Evolutionary conservation across 352 stramenopile genomes (phyloP), one percentile per base, ranked within the genome.

Genomic region (Globisporangium carolinianum): DNA sequence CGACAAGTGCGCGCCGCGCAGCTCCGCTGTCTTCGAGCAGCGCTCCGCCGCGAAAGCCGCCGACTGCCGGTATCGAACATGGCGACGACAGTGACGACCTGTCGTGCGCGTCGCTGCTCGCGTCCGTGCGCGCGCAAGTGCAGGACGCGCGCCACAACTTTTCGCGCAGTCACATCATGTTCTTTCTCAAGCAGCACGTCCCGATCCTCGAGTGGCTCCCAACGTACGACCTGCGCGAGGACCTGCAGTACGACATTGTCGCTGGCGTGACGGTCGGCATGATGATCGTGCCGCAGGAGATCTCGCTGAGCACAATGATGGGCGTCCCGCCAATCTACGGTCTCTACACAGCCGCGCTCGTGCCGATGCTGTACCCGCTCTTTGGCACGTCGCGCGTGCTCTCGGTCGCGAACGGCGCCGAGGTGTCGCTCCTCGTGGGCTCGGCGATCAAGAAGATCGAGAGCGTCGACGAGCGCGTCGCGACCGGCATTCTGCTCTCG

Each of bases 281-380:
- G 66, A 96, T 97, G 86, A 78, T 91, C 52, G 76, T 97, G 53
- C 88, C 88, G 24, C 86, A 96, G 65, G 79, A 84, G 55, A 95
- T 97, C 75, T 87, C 74, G 61, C 93, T 97, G 61, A 86, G 81
- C 46, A 91, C 91, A 32, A 76, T 97, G 48, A 94, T 94, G 75
- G 68, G 68, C 53, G 75, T 98, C 32, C 86, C 87, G 6, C 72
- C 89, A 1, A 79, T 95, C 53, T 97, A 95, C 67, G 91, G 89
- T 6, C 74, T 98, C 15, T 97, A 97, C 76, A 85, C 75, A 42
- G 85, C 85, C 0, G 76, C 77, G 48, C 64, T 96, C 47, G 71
- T 97, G 54, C 87, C 89, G 14, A 76, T 94, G 68, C 84, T 89
- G 53, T 97, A 97, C 67, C 68, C 79, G 36, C 59, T 96, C 36